Evolutionary conservation across 2,329 filamentous ascomycete genomes (phyloP).

Genomic region (Ophiocordyceps camponoti-saundersi): DNA sequence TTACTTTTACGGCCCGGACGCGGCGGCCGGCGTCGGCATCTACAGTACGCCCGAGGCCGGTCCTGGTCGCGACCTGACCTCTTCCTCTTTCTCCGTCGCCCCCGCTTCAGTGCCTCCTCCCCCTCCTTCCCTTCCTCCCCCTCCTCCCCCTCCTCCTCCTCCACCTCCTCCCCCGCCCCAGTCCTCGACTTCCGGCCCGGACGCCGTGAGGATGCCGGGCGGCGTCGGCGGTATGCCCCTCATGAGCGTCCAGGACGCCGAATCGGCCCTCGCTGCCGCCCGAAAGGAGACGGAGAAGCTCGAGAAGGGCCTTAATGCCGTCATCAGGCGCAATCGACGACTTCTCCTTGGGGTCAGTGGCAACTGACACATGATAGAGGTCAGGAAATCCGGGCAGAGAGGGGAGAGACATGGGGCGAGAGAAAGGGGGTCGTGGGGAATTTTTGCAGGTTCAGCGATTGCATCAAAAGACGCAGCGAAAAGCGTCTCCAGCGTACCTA

Average conservation of each 20-base stretch:
- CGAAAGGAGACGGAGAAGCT: conserved; percentile 43
- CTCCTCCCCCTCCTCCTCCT: neutral
- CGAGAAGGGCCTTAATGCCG: conserved; percentile 41
- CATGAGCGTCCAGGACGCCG: conserved; percentile 47
- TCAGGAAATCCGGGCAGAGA: neutral
- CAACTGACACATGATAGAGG: conserved; percentile 5
- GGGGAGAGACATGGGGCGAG: no score
- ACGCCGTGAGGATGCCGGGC: conserved; percentile 4
- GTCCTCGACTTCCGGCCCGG: conserved; percentile 1
- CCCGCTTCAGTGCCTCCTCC: conserved; percentile 7
- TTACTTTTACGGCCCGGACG: conserved; percentile 35
- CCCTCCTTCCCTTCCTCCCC: no score
- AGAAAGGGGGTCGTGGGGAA: no score
- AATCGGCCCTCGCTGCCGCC: conserved; percentile 32
- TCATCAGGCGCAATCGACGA: conserved; percentile 43
- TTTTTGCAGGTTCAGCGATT: no score
- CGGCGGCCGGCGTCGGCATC: conserved; percentile 25
- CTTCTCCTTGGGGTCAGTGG: conserved; percentile 26
- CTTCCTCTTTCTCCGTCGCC: conserved; percentile 6
- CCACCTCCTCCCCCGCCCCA: neutral
- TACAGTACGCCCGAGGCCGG: conserved; percentile 21
- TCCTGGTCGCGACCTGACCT: conserved; percentile 14
- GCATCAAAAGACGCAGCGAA: no score
- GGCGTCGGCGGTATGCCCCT: conserved; percentile 28
- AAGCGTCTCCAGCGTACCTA: no score